Percentiles rank a stretch among this genome's conserved stretches.
Conservation (phyloP, 2,329 filamentous ascomycete species). For the Aspergillus hortae region DNA sequence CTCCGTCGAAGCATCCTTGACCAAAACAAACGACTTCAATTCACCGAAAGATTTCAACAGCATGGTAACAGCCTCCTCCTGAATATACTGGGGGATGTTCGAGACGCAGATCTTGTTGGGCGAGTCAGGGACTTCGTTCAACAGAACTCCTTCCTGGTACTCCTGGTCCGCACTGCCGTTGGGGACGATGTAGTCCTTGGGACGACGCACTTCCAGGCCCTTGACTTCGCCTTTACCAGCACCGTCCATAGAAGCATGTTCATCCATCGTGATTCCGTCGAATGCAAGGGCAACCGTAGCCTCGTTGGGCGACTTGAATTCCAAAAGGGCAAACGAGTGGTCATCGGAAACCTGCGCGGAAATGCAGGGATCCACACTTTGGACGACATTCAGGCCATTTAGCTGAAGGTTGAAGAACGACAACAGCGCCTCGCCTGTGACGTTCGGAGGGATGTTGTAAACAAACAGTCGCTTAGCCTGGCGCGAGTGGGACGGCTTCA, state of each 20-base stretch:
- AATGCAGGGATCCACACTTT: constrained; percentile 77
- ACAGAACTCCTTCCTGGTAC: constrained; percentile 72
- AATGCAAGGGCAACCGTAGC: constrained; percentile 87
- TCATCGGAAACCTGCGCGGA: constrained; percentile 79
- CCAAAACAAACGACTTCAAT: constrained; percentile 85
- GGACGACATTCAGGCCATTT: constrained; percentile 91
- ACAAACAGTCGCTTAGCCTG: constrained; percentile 91
- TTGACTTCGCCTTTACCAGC: constrained; percentile 38
- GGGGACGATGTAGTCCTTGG: constrained; percentile 96
- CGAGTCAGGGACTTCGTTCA: constrained; percentile 80
- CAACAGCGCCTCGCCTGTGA: constrained; percentile 71
- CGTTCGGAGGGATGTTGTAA: constrained; percentile 70
- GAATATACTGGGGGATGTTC: constrained; percentile 83
- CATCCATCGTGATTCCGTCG: constrained; percentile 84
- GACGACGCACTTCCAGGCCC: constrained; percentile 71
- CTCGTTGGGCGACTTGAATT: constrained; percentile 84
- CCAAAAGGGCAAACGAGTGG: constrained; percentile 75
- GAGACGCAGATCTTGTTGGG: constrained; percentile 92
- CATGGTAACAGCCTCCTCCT: constrained; percentile 87
- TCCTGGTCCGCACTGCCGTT: constrained; percentile 69
- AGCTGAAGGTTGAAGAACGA: constrained; percentile 95
- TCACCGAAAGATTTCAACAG: constrained; percentile 87
- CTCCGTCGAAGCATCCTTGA: constrained; percentile 79
- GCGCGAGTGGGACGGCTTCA: constrained; percentile 89
- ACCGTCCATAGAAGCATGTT: constrained; percentile 55